Percentiles rank a stretch among this genome's conserved stretches.
Conservation (phyloP, 106 monocot species). For the Gastrodia elata region DNA sequence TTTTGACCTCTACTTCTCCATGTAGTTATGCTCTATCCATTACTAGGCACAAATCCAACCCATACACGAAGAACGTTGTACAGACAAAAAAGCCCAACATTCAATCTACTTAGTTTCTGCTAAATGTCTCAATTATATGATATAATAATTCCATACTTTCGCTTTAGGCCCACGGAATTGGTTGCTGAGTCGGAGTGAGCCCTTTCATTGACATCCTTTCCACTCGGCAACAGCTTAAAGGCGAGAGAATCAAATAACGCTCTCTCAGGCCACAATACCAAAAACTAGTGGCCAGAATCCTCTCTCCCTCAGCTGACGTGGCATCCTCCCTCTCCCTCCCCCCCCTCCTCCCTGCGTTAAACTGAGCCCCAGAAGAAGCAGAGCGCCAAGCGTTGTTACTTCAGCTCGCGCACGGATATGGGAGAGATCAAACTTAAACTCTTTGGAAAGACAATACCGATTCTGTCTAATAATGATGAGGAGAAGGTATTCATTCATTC, state of each 20-base stretch:
- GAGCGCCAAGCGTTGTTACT: too few species aligned
- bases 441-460: conserved; percentile 19
- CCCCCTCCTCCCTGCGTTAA: conserved; percentile 5
- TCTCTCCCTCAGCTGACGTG: conserved; percentile 20
- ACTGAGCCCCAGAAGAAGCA: background rate
- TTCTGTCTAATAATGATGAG: background rate
- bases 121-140: too few species aligned
- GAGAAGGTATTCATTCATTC: too few species aligned
- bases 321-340: background rate
- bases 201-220: conserved; percentile 3
- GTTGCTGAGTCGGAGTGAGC: conserved; percentile 3
- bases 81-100: too few species aligned
- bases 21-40: too few species aligned
- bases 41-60: too few species aligned
- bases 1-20: too few species aligned
- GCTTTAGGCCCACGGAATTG: background rate
- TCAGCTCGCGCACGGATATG: background rate
- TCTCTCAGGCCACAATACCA: conserved; percentile 11
- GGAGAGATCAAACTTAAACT: conserved; percentile 13
- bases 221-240: conserved; percentile 5
- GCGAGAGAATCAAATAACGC: conserved; percentile 17
- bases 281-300: conserved; percentile 9
- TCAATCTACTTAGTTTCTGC: too few species aligned
- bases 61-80: too few species aligned
- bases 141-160: too few species aligned